Percentiles rank a stretch among this genome's conserved stretches.
Conservation (phyloP, 805 yeast species). For the Spencermartinsiella europaea region DNA sequence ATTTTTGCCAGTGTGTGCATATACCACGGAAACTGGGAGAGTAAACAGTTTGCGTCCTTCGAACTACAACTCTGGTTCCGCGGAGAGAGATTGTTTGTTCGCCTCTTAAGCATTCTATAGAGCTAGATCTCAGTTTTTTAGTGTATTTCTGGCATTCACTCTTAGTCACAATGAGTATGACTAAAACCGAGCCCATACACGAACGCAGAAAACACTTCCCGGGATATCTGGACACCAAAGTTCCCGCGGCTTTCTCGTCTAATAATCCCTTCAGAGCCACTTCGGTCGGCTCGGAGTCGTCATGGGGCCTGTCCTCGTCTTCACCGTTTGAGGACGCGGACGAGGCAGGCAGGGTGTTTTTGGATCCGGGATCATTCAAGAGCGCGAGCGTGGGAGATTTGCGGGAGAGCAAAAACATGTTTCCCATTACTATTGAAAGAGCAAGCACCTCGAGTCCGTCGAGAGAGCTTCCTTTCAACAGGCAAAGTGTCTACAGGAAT, state of each 20-base stretch:
- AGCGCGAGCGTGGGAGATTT: not conserved
- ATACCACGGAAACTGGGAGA: too few relatives aligned
- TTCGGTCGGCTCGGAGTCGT: conserved; percentile 14
- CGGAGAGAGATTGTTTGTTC: too few relatives aligned
- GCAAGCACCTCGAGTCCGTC: not conserved
- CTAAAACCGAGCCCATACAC: conserved; percentile 3
- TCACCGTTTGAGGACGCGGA: conserved; percentile 25
- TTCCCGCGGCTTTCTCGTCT: conserved; percentile 18
- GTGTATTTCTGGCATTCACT: too few relatives aligned
- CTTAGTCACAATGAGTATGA: not conserved
- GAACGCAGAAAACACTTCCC: conserved; percentile 9
- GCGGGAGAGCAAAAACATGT: not conserved
- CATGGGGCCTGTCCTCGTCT: conserved; percentile 7
- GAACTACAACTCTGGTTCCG: too few relatives aligned
- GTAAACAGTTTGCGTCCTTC: too few relatives aligned
- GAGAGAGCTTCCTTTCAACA: not conserved
- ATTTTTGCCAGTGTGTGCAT: too few relatives aligned
- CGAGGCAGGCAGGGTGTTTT: not conserved
- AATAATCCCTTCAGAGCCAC: conserved; percentile 24
- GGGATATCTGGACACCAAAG: conserved; percentile 6
- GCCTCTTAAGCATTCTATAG: too few relatives aligned
- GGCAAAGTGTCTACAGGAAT: not conserved
- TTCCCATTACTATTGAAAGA: not conserved
- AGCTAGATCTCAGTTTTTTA: too few relatives aligned
- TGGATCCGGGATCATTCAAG: not conserved